Percentiles rank a stretch among this genome's conserved stretches.
Conservation (phyloP, 768 basidiomycete species). For the Rickenella mellea region DNA sequence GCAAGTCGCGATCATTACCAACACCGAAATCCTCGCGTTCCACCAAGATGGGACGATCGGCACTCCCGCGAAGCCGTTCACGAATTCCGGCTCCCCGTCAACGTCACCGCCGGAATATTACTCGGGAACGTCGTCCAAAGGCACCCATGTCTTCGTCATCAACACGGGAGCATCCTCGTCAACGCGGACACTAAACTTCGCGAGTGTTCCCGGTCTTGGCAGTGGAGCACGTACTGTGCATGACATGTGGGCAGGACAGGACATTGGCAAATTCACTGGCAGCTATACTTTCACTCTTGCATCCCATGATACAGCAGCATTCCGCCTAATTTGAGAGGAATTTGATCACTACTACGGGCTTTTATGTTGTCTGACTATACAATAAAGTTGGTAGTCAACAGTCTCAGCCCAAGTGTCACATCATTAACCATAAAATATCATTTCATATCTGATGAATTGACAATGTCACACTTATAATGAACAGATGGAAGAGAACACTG, state of each 20-base stretch:
- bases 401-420: no score
- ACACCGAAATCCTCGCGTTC: conserved; percentile 44
- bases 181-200: conserved; percentile 36
- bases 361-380: no score
- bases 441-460: no score
- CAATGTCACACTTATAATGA: no score
- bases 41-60: conserved; percentile 39
- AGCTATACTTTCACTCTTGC: conserved; percentile 32
- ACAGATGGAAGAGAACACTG: no score
- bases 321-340: no score
- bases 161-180: conserved; percentile 31
- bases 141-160: conserved; percentile 46
- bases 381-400: no score
- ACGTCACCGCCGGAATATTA: conserved; percentile 45
- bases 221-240: conserved; percentile 28
- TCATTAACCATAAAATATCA: no score
- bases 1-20: conserved; percentile 41
- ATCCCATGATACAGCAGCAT: conserved; percentile 44
- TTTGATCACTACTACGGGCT: no score
- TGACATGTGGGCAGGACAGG: conserved; percentile 44
- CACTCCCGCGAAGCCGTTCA: conserved; percentile 39
- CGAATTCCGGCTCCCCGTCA: conserved; percentile 25
- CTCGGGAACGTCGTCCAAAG: conserved; percentile 36
- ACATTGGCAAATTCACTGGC: conserved; percentile 24
- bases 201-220: conserved; percentile 33